Percentiles rank a stretch among this genome's conserved stretches.
Evolutionary conservation across 257 asterid species (phyloP).

Genomic region (Leonotis leonurus): DNA sequence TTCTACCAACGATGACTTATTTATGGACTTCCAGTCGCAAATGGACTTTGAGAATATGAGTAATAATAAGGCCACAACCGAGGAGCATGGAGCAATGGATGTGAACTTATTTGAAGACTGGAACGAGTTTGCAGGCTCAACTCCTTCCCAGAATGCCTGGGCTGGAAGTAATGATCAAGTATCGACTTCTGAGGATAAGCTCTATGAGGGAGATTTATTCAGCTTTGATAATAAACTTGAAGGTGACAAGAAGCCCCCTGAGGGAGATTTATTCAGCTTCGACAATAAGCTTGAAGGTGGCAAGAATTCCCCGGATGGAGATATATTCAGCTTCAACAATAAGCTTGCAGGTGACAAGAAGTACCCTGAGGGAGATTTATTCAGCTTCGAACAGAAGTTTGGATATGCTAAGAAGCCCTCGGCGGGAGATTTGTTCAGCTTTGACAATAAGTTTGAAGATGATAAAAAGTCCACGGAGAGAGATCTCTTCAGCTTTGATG

Average conservation of each 20-base stretch:
- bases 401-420: not conserved
- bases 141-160: constrained; percentile 33
- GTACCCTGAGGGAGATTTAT: not conserved
- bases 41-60: constrained; percentile 22
- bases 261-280: not conserved
- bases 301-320: not conserved
- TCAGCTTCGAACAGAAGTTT: too few species aligned
- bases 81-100: constrained; percentile 27
- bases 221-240: not conserved
- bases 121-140: constrained; percentile 62
- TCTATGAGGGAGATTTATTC: constrained; percentile 12
- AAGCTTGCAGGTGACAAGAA: not conserved
- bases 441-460: not conserved
- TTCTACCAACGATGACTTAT: constrained; percentile 39
- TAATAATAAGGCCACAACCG: constrained; percentile 13
- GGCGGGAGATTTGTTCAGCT: not conserved
- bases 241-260: not conserved
- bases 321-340: not conserved
- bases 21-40: constrained; percentile 44
- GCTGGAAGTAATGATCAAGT: constrained; percentile 24
- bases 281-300: too few species aligned
- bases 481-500: not conserved
- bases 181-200: constrained; percentile 25
- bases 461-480: not conserved
- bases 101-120: constrained; percentile 47